These are phyloP conservation scores for Boletus barrowsii DNA, from an alignment of 768 basidiomycete genomes.

Conservation along the genomic window DNA sequence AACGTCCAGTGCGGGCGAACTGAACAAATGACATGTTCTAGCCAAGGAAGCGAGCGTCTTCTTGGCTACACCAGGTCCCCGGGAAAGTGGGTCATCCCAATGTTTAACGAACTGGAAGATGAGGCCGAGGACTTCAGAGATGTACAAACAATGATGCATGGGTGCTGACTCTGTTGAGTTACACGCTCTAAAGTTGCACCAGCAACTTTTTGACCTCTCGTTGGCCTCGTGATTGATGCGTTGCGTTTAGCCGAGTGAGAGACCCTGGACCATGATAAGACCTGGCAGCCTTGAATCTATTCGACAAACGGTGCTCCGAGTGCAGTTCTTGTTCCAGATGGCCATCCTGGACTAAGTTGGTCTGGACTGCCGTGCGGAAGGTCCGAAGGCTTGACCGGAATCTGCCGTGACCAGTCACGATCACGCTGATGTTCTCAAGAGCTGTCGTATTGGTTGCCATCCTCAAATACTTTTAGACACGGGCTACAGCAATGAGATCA, in stretches of 20 bases:
- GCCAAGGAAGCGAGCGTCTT: slow-evolving; percentile 11
- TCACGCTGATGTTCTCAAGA: too few relatives aligned
- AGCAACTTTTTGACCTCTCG: background rate
- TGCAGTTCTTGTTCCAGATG: background rate
- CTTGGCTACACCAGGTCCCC: background rate
- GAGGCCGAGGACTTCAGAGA: slow-evolving; percentile 12
- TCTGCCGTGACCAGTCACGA: too few relatives aligned
- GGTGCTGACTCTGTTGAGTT: background rate
- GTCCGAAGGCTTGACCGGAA: too few relatives aligned
- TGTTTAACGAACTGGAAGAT: background rate
- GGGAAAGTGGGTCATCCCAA: background rate
- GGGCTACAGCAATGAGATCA: slow-evolving; percentile 1
- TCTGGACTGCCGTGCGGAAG: too few relatives aligned
- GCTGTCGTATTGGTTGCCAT: too few relatives aligned
- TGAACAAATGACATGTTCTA: slow-evolving; percentile 14
- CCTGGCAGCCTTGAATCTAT: background rate
- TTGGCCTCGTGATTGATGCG: background rate
- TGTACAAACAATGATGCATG: slow-evolving; percentile 39
- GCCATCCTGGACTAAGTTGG: too few relatives aligned
- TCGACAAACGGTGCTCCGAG: background rate
- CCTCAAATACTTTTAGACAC: background rate
- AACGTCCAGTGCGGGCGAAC: slow-evolving; percentile 7
- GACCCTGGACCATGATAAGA: too few relatives aligned
- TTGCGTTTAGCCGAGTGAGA: too few relatives aligned
- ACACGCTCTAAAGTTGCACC: too few relatives aligned